Conservation (phyloP, 805 yeast species). For the Clavispora santaluciae region DNA sequence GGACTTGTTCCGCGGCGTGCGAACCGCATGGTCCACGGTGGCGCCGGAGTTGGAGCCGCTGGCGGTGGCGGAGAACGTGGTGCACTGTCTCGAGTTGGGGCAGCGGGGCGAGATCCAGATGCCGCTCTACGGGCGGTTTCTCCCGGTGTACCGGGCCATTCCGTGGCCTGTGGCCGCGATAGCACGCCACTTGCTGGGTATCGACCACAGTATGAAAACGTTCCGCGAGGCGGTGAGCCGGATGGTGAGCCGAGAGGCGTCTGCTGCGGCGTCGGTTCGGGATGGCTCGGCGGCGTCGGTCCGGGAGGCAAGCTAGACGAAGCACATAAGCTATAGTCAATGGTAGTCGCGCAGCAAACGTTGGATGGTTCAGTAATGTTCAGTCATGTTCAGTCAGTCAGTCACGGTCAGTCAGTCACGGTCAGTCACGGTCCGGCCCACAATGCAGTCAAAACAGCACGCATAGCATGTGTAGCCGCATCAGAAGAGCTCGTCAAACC, state of each 20-base stretch:
- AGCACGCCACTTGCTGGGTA: constrained; percentile 56
- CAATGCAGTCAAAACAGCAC: too few species aligned
- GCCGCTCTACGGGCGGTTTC: constrained; percentile 71
- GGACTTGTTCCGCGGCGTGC: constrained; percentile 63
- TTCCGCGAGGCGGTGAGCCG: neutral
- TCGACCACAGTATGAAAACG: constrained; percentile 41
- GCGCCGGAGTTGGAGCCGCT: constrained; percentile 81
- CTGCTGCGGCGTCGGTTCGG: neutral
- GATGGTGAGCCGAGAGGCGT: neutral
- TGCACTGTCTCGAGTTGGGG: constrained; percentile 55
- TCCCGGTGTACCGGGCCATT: constrained; percentile 65
- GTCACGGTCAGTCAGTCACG: too few species aligned
- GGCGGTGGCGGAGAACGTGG: constrained; percentile 56
- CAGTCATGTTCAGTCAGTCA: too few species aligned
- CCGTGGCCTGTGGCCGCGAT: constrained; percentile 68
- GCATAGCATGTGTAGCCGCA: neutral
- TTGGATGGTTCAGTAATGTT: too few species aligned
- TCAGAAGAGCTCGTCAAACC: neutral
- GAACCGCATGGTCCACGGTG: constrained; percentile 65
- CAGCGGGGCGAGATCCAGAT: constrained; percentile 61
- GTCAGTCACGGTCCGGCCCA: too few species aligned
- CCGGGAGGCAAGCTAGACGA: too few species aligned
- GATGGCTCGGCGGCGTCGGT: neutral
- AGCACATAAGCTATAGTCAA: too few species aligned
- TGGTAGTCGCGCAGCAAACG: too few species aligned